These are phyloP conservation scores for Clitoria ternatea DNA, from an alignment of 306 rosid genomes.

Conservation along the genomic window DNA sequence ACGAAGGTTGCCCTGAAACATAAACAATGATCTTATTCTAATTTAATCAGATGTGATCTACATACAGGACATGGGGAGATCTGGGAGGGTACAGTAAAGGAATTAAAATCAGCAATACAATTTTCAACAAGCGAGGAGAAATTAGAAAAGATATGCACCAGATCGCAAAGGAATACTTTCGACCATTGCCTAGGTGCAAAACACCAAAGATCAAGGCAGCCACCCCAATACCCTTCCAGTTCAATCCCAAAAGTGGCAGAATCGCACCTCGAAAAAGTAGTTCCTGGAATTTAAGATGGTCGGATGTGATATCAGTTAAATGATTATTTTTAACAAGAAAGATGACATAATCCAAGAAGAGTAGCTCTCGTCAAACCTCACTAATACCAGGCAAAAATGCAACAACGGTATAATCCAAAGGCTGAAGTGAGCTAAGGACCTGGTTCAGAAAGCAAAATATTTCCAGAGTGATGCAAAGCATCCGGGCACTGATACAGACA, in stretches of 20 bases:
- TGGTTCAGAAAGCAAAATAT: conserved; percentile 36
- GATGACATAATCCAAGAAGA: not conserved
- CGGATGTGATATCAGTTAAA: not conserved
- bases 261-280: conserved; percentile 89
- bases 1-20: conserved; percentile 88
- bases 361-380: conserved; percentile 51
- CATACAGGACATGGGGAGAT: not conserved
- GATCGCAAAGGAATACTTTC: conserved; percentile 79
- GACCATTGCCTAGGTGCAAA: conserved; percentile 77
- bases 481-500: not conserved
- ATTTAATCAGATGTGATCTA: conserved; percentile 4
- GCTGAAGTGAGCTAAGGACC: conserved; percentile 85
- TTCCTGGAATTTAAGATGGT: conserved; percentile 48
- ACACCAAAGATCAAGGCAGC: conserved; percentile 73
- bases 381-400: conserved; percentile 80
- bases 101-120: not conserved
- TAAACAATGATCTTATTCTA: conserved; percentile 23
- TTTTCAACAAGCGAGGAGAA: not conserved
- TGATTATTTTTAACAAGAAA: not conserved
- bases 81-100: not conserved
- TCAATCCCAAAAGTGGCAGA: conserved; percentile 75
- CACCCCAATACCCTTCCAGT: conserved; percentile 60
- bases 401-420: conserved; percentile 64
- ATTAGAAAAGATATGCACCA: conserved; percentile 51
- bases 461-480: conserved; percentile 26